Conservation (phyloP, 495 filamentous ascomycete species). For the Hypomontagnella monticulosa region DNA sequence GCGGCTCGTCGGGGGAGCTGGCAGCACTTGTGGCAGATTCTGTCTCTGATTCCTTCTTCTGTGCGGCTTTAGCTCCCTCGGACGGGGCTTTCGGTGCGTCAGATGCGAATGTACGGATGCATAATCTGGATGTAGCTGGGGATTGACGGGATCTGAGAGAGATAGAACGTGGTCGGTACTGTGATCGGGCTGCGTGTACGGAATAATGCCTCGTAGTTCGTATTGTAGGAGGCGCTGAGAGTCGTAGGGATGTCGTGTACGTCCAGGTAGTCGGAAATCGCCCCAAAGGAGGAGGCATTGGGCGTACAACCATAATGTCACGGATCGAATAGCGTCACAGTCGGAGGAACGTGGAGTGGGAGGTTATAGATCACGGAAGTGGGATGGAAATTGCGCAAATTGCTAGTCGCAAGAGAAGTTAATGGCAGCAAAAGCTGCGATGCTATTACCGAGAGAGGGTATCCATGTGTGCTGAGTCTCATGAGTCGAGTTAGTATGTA, state of each 20-base stretch:
- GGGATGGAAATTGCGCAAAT: constrained; percentile 28
- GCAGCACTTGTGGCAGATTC: constrained; percentile 46
- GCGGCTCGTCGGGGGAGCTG: constrained; percentile 44
- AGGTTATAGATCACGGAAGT: constrained; percentile 1
- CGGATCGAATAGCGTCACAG: constrained; percentile 6
- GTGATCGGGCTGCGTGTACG: constrained; percentile 19
- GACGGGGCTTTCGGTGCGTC: constrained; percentile 26
- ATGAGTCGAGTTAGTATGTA: constrained; percentile 17
- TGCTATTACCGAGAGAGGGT: constrained; percentile 30
- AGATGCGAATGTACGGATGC: constrained; percentile 38
- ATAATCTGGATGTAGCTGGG: constrained; percentile 3
- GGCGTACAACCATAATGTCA: constrained; percentile 36
- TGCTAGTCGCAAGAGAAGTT: constrained; percentile 16
- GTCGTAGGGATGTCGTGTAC: constrained; percentile 9
- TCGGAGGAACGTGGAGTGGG: constrained; percentile 15
- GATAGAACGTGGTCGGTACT: constrained; percentile 6
- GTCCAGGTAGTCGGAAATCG: constrained; percentile 2
- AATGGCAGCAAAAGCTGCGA: constrained; percentile 40
- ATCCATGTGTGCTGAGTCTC: constrained; percentile 37
- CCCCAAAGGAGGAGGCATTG: constrained; percentile 17
- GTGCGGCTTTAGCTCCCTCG: constrained; percentile 31
- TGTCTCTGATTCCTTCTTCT: constrained; percentile 37
- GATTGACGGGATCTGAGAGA: constrained; percentile 4
- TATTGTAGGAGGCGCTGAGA: constrained; percentile 10
- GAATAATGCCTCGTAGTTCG: constrained; percentile 29